Base-by-base conservation (phyloP, 176 grass and related monocot species). In the Oryza meyeriana region DNA sequence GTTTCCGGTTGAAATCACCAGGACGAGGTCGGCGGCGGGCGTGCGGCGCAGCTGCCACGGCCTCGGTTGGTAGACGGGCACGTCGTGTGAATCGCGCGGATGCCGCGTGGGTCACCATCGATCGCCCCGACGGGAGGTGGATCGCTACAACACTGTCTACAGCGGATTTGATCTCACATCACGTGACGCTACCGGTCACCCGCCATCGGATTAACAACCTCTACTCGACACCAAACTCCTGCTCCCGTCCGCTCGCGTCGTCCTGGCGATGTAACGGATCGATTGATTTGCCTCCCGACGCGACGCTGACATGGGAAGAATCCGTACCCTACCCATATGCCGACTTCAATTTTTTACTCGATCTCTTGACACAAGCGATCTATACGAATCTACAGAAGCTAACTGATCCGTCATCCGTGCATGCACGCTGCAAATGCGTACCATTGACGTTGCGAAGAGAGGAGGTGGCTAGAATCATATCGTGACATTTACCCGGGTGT, bases 201-300 rank as follows among this genome's bases (percentile, higher is more conserved):
- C 12, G 52, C 52, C 80, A 35, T 83, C 80, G 3, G 29, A 82
- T 32, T 72, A 10, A 33, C 79, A 55, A 72, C 34, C 80, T 63
- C 69, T 12, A 64, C 80, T 74, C 58, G 38, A 64, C 80, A 83
- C 69, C 69, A 74, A 27, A 64, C 80, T n/a, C 80, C 57, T n/a
- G 58, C 38, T 35, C 69, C 69, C 39, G 58, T 82, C 69, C 79
- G 20, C 67, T 10, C 48, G 40, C 79, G 25, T 61, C 79, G 35
- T 61, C 67, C 79, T 72, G 33, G 10, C 47, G 24, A 81, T 71
- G 65, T 59, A 59, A 59, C 55, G 55, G 22, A 59, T 25, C n/a
- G 55, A 24, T 10, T 6, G 47, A n/a, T 38, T 28, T 61, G 48
- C 24, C 10, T 61, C 79, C 57, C 55, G 57, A 83, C 33, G 5